phyloP scores from a whole-genome alignment of 805 yeast genomes.

The Sugiyamaella chiloensis region DNA sequence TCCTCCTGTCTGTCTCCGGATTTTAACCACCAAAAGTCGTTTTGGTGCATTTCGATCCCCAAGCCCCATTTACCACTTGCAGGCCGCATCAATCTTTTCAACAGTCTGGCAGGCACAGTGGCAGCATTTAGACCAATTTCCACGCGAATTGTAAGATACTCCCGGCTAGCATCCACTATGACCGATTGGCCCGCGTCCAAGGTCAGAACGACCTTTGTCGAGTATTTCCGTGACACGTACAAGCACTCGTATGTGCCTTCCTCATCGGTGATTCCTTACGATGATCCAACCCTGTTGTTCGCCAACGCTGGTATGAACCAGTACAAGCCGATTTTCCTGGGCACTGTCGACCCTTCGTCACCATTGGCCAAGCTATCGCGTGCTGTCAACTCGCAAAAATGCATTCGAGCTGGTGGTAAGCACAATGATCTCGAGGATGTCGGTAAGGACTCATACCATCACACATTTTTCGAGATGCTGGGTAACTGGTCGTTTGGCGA shows the following conservation, averaged over 20 bases:
- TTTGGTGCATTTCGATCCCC: too few relatives aligned
- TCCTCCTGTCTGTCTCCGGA: too few relatives aligned
- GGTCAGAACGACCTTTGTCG: conserved; percentile 82
- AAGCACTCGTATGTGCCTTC: conserved; percentile 84
- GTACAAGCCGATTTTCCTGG: conserved; percentile 94
- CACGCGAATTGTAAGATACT: too few relatives aligned
- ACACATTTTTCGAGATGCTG: conserved; percentile 97
- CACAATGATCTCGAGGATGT: conserved; percentile 96
- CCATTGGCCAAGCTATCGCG: conserved; percentile 80
- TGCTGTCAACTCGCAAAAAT: conserved; percentile 94
- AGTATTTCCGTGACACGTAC: conserved; percentile 61
- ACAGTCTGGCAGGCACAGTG: too few relatives aligned
- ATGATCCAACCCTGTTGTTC: conserved; percentile 93
- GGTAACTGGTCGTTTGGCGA: conserved; percentile 99
- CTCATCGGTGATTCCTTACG: conserved; percentile 94
- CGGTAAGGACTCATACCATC: conserved; percentile 96
- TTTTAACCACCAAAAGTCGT: too few relatives aligned
- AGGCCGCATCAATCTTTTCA: too few relatives aligned
- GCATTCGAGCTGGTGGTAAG: conserved; percentile 99
- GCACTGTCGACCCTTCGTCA: conserved; percentile 93
- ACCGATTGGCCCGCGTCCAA: conserved; percentile 21
- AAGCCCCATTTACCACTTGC: too few relatives aligned
- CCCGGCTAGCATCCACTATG: too few relatives aligned
- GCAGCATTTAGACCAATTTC: too few relatives aligned
- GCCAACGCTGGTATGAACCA: conserved; percentile 99